Conservation (phyloP, 176 grass and related monocot genomes). For the Metroxylon sagu region DNA sequence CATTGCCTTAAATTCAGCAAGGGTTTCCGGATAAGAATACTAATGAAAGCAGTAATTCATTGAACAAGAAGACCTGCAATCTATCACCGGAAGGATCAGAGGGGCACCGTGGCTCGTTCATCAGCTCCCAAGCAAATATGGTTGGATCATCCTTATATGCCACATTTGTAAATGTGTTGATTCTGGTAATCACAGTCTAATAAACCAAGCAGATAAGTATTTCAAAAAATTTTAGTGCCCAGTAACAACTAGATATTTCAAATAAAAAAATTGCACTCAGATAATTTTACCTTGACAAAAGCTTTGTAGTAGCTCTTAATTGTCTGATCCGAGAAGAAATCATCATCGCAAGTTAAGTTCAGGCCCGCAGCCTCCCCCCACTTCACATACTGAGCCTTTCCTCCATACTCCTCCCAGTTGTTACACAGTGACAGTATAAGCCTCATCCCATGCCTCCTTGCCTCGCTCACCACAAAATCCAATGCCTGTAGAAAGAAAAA, state of each 20-base stretch:
- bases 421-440: conserved; percentile 49
- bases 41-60: too few species aligned
- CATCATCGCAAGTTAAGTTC: conserved; percentile 47
- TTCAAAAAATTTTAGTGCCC: too few species aligned
- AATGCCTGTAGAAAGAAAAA: conserved; percentile 24
- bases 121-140: conserved; percentile 79
- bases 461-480: conserved; percentile 70
- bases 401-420: conserved; percentile 72
- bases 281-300: conserved; percentile 51
- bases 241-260: neutral
- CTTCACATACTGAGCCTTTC: conserved; percentile 57
- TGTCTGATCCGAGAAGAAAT: conserved; percentile 61
- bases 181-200: conserved; percentile 61
- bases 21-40: too few species aligned
- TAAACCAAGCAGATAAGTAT: too few species aligned
- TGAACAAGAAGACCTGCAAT: conserved; percentile 32
- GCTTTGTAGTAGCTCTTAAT: conserved; percentile 75
- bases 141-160: conserved; percentile 75
- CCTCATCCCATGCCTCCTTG: conserved; percentile 36
- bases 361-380: conserved; percentile 49
- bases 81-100: conserved; percentile 71
- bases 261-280: neutral
- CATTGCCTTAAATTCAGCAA: conserved; percentile 2
- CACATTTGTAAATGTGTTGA: conserved; percentile 59
- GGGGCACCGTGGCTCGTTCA: conserved; percentile 71